Evolutionary conservation across 2,329 filamentous ascomycete genomes (phyloP).

Genomic region (Taxawa tesnikishii): DNA sequence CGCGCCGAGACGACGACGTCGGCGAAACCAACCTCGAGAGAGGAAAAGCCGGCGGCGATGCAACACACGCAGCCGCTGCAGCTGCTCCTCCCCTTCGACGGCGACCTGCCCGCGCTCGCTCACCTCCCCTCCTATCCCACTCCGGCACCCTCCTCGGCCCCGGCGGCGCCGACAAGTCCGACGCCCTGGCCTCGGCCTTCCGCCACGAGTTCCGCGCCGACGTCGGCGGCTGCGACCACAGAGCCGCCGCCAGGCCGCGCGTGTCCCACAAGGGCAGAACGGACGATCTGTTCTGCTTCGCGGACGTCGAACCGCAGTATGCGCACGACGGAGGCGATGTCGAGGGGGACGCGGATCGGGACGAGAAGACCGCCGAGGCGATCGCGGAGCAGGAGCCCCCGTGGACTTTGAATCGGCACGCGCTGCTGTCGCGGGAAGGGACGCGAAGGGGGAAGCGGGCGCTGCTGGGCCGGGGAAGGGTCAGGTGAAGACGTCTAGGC

Average conservation of each 20-base stretch:
- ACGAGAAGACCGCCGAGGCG: too few relatives aligned
- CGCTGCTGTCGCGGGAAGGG: too few relatives aligned
- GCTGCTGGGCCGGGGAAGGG: too few relatives aligned
- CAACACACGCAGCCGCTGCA: conserved; percentile 34
- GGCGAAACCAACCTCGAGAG: conserved; percentile 21
- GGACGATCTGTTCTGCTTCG: conserved; percentile 54
- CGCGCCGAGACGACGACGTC: conserved; percentile 14
- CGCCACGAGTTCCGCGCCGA: conserved; percentile 45
- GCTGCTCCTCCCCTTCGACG: conserved; percentile 34
- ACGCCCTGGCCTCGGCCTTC: conserved; percentile 42
- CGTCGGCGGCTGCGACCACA: conserved; percentile 53
- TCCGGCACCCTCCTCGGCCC: conserved; percentile 39
- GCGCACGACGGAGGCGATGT: neutral
- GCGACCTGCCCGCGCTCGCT: conserved; percentile 33
- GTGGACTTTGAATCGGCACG: too few relatives aligned
- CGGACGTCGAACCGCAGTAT: conserved; percentile 12
- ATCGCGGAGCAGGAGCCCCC: too few relatives aligned
- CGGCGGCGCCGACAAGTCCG: conserved; percentile 27
- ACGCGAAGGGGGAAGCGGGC: conserved; percentile 19
- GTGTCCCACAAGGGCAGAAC: conserved; percentile 27
- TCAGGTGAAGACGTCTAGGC: too few relatives aligned
- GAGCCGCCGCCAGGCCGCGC: conserved; percentile 20
- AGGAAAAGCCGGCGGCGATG: conserved; percentile 37
- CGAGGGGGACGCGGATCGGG: neutral
- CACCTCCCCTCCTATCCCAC: conserved; percentile 52